Evolutionary conservation across 257 asterid genomes (phyloP), one percentile per base, ranked within the genome.

Genomic region (Euphrasia confusa): DNA sequence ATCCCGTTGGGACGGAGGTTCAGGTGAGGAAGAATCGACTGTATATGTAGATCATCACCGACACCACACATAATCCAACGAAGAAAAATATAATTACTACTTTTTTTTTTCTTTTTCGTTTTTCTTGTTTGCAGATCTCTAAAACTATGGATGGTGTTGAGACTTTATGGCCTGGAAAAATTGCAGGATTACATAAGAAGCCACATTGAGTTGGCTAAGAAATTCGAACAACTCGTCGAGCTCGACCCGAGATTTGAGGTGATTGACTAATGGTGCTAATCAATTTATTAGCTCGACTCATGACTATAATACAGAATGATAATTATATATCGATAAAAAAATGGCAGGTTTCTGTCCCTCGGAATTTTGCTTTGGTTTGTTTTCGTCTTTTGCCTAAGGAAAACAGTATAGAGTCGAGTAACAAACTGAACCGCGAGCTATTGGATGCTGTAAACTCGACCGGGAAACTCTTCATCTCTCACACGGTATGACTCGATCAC

Each of bases 1-100:
- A 82, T 89, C 72, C 97, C 95, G 61, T 81, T 92, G 54, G 97
- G 99, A 58, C 97, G 99, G 74, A 82, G 99, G 75, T 92, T 92
- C 84, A 86, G 99, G 99, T 89, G 53, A 54, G 82, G 14, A 42
- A 42, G 49, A 42, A 42, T 42, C 12, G 14, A 42, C 12, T 35
- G 8, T 6, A 35, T 7, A 7, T 2, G 40, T 35, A 35, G 1
- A 33, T 35, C 10, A 35, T 35, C 40, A 35, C 10, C 40, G 10
- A 7, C 40, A 1, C 1, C 8, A 35, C 40, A 35, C 40, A 35
- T 35, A 7, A 35, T 35, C 40, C 1, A 7, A 35, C 9, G 40
- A 35, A 35, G 21, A 12, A 48, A 48, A 48, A 48, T 13, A 48
- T 35, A 44, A 44, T 45, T 45, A 14, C 14, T 6, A 0, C 7